Percentiles rank a stretch among this genome's conserved stretches.
These are phyloP conservation scores for Cicer yamashitae DNA, from an alignment of 306 rosid genomes.

Conservation along the genomic window DNA sequence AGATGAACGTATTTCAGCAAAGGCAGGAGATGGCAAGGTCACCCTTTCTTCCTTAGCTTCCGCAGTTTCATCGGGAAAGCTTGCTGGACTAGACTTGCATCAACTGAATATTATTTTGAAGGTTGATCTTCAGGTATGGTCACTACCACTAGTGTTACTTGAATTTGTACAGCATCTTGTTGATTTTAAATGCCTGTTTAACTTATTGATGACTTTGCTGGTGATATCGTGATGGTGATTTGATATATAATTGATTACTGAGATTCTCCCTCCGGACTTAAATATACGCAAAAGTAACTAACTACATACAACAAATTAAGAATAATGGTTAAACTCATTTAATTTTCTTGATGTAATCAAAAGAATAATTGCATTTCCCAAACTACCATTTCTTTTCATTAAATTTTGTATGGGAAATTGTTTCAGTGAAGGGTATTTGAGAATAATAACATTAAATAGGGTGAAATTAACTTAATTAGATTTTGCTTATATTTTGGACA, in stretches of 20 bases:
- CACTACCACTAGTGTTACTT: conserved; percentile 21
- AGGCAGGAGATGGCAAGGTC: conserved; percentile 97
- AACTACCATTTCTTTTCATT: too few species aligned
- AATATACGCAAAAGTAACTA: too few species aligned
- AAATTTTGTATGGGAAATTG: too few species aligned
- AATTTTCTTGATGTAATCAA: too few species aligned
- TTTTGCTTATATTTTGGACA: too few species aligned
- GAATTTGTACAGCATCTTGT: conserved; percentile 28
- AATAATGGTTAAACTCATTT: too few species aligned
- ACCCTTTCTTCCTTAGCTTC: conserved; percentile 99
- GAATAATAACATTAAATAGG: too few species aligned
- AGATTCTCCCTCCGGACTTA: background rate
- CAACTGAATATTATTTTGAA: conserved; percentile 89
- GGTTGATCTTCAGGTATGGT: conserved; percentile 96
- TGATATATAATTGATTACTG: conserved; percentile 27
- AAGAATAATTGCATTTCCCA: too few species aligned
- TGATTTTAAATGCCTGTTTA: conserved; percentile 40
- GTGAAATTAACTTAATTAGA: too few species aligned
- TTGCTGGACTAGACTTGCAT: conserved; percentile 92
- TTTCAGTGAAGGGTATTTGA: too few species aligned
- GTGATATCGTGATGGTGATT: conserved; percentile 26
- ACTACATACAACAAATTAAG: too few species aligned
- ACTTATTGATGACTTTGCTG: conserved; percentile 10
- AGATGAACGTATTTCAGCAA: conserved; percentile 85
- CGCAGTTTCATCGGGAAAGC: conserved; percentile 85